phyloP scores from a whole-genome alignment of 164 flowering plant genomes.

The Nelumbo lutea region DNA sequence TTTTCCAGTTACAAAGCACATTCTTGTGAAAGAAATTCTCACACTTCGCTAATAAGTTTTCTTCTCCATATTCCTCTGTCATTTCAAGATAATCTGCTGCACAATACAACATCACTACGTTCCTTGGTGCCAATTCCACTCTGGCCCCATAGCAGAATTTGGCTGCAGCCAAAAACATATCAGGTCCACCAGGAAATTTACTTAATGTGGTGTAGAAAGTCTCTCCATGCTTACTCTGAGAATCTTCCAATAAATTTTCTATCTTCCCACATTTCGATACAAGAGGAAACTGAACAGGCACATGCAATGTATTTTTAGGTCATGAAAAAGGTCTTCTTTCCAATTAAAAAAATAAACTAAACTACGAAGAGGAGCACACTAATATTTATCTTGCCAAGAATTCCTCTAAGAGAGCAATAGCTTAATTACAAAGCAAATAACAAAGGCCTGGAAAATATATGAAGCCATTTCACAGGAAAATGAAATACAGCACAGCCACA shows the following conservation, averaged over 20 bases:
- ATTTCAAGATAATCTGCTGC: slow-evolving; percentile 84
- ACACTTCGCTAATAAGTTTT: slow-evolving; percentile 52
- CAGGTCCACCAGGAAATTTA: slow-evolving; percentile 83
- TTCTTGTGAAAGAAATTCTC: slow-evolving; percentile 61
- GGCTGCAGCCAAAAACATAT: slow-evolving; percentile 53
- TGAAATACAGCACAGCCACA: no score
- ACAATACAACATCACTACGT: slow-evolving; percentile 56
- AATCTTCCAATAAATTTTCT: slow-evolving; percentile 43
- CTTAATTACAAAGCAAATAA: no score
- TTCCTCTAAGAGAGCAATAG: no score
- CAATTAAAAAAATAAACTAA: neutral
- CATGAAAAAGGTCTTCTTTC: slow-evolving; percentile 2
- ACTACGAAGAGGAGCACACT: neutral
- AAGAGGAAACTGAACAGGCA: slow-evolving; percentile 74
- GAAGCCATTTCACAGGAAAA: no score
- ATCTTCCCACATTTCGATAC: slow-evolving; percentile 74
- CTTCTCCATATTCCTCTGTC: slow-evolving; percentile 81
- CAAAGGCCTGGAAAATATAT: no score
- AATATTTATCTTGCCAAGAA: neutral
- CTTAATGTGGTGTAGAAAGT: slow-evolving; percentile 27
- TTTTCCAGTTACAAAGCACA: slow-evolving; percentile 83
- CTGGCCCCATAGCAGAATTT: slow-evolving; percentile 76
- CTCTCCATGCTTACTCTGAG: slow-evolving; percentile 22
- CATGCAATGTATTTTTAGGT: slow-evolving; percentile 1
- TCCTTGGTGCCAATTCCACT: slow-evolving; percentile 64